phyloP scores from a whole-genome alignment of 345 rosid genomes.

The Eucalyptus cloeziana region DNA sequence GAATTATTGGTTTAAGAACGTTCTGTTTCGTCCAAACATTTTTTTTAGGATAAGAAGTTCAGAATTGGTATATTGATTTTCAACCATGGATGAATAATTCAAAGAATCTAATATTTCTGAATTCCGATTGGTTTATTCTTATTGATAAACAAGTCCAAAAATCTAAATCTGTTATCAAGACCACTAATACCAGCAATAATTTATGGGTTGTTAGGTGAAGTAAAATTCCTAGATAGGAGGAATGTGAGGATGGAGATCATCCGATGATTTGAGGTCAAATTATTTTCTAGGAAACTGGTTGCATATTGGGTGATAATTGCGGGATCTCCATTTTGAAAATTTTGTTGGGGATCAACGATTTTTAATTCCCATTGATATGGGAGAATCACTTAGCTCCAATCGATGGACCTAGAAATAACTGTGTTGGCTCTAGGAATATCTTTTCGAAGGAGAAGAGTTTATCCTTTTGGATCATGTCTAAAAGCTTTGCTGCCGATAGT shows the following conservation, averaged over 20 bases:
- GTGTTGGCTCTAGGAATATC: neutral
- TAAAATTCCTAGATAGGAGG: neutral
- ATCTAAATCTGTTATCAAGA: neutral
- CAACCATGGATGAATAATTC: neutral
- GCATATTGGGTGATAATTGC: neutral
- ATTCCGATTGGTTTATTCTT: neutral
- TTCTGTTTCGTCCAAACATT: neutral
- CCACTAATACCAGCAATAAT: neutral
- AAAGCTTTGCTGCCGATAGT: neutral
- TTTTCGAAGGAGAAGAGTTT: neutral
- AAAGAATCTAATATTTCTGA: neutral
- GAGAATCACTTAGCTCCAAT: neutral
- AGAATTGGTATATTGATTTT: neutral
- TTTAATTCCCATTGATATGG: neutral
- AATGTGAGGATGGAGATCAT: neutral
- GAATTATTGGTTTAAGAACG: neutral
- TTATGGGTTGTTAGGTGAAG: neutral
- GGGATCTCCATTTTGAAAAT: neutral
- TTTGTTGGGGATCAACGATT: neutral
- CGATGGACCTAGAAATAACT: neutral
- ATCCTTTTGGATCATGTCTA: neutral
- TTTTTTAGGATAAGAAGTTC: neutral
- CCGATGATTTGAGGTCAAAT: neutral
- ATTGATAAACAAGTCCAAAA: neutral
- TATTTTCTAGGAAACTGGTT: neutral